Conservation (phyloP, 306 rosid genomes). For the Lablab purpureus region DNA sequence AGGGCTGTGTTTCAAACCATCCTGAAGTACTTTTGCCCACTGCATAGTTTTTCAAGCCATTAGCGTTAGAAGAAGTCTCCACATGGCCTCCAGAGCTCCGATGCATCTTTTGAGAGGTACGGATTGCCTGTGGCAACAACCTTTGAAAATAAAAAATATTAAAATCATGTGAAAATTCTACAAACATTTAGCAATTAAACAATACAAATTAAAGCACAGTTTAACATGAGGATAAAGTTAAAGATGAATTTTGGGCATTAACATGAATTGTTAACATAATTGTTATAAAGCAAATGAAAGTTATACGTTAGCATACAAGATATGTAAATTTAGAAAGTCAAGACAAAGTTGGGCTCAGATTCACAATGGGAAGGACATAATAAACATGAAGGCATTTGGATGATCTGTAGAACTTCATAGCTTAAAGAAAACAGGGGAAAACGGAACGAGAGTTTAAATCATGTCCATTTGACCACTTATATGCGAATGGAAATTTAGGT, state of each 20-base stretch:
- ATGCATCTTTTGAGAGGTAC: constrained; percentile 61
- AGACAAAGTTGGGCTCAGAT: neutral
- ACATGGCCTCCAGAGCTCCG: constrained; percentile 57
- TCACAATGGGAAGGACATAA: constrained; percentile 10
- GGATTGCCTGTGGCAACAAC: constrained; percentile 60
- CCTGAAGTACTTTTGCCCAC: constrained; percentile 55
- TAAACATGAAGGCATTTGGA: constrained; percentile 8
- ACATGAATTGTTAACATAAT: neutral
- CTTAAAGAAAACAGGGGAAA: constrained; percentile 1
- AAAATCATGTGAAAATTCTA: constrained; percentile 27
- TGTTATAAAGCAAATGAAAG: constrained; percentile 25
- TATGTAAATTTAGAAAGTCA: constrained; percentile 24
- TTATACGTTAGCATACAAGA: constrained; percentile 1
- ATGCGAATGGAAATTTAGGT: neutral
- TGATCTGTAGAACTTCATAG: constrained; percentile 9
- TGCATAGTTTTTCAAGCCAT: constrained; percentile 49
- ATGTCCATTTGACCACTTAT: neutral
- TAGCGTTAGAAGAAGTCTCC: constrained; percentile 53
- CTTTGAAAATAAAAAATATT: constrained; percentile 46
- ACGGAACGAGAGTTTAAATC: neutral
- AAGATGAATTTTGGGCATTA: constrained; percentile 16
- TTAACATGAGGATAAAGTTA: constrained; percentile 13
- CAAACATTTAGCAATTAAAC: constrained; percentile 26
- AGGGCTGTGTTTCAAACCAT: constrained; percentile 59
- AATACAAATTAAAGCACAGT: neutral